Evolutionary conservation across 768 basidiomycete genomes (phyloP).

Genomic region (Galerina marginata): DNA sequence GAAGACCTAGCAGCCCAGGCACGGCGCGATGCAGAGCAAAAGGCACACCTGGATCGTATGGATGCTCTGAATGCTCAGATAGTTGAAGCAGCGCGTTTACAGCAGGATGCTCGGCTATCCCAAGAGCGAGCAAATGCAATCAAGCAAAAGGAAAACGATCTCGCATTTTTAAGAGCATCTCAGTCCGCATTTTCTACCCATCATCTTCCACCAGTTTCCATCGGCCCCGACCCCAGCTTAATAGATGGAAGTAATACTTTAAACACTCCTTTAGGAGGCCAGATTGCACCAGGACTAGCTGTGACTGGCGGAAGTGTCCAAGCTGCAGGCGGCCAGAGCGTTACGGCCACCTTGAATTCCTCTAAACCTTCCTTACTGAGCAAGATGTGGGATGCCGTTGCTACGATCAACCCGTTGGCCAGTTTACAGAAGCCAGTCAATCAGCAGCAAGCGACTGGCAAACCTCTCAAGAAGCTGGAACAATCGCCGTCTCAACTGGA

Average conservation of each 20-base stretch:
- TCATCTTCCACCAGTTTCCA: no score
- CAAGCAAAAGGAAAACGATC: conserved; percentile 50
- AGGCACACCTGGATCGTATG: conserved; percentile 46
- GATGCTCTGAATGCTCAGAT: conserved; percentile 49
- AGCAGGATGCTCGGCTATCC: conserved; percentile 14
- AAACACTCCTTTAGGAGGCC: neutral
- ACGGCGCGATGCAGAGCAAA: no score
- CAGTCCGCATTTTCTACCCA: no score
- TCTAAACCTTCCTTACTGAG: neutral
- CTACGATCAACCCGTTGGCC: neutral
- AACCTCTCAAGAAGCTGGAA: no score
- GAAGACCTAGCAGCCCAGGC: no score
- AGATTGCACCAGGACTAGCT: neutral
- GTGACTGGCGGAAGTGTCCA: neutral
- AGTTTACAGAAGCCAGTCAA: neutral
- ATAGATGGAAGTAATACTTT: neutral
- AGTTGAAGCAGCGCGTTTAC: conserved; percentile 23
- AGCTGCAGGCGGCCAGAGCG: no score
- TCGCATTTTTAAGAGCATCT: conserved; percentile 20
- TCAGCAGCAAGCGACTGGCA: no score
- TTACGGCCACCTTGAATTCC: neutral
- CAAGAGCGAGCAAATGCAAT: conserved; percentile 16
- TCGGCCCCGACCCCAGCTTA: no score
- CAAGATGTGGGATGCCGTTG: neutral
- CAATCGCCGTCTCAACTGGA: no score